Percentiles rank a stretch among this genome's conserved stretches.
Evolutionary conservation across 73 alveolate genomes (phyloP).

Genomic region (Blepharisma stoltei): DNA sequence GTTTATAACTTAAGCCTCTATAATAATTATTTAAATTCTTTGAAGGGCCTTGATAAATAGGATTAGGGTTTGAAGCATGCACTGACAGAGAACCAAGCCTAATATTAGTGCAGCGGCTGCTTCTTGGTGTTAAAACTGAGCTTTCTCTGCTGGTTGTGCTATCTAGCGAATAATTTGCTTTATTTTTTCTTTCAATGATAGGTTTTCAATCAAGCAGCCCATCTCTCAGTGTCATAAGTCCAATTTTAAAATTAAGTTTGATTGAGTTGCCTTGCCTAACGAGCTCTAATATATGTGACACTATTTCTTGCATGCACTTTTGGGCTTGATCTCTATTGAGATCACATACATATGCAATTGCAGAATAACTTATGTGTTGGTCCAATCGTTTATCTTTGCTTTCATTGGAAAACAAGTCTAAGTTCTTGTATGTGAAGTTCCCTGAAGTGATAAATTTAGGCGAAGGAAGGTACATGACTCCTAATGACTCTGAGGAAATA

Average conservation of each 20-base stretch:
- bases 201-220: background rate
- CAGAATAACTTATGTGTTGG: background rate
- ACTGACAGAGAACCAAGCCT: background rate
- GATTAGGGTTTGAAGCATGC: slow-evolving; percentile 28
- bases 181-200: background rate
- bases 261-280: background rate
- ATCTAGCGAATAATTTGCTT: no score
- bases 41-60: slow-evolving; percentile 21
- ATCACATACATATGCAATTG: slow-evolving; percentile 3
- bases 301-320: background rate
- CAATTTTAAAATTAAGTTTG: background rate
- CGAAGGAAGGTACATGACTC: background rate
- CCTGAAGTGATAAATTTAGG: slow-evolving; percentile 11
- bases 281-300: background rate
- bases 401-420: background rate
- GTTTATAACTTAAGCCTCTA: slow-evolving; percentile 9
- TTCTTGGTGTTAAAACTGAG: background rate
- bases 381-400: background rate
- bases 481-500: background rate
- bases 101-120: background rate
- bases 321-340: background rate
- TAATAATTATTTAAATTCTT: slow-evolving; percentile 7
- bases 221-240: background rate
- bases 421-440: background rate
- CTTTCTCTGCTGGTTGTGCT: background rate